phyloP scores from a whole-genome alignment of 352 stramenopile species.

The Phytophthora palmivora region DNA sequence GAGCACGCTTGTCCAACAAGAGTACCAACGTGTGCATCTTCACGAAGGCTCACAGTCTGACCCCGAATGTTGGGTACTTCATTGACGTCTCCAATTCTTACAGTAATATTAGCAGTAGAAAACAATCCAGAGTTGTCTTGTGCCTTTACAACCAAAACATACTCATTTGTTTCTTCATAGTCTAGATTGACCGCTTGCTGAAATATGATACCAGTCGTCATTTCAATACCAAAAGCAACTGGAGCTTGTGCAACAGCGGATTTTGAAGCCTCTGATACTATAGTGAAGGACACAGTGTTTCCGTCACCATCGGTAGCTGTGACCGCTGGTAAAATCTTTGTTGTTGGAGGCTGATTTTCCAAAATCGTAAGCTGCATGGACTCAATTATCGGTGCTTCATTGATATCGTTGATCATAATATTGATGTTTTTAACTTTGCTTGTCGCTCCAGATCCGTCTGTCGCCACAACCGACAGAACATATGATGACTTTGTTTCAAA shows the following conservation, averaged over 20 bases:
- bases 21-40: constrained; percentile 22
- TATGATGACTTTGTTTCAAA: constrained; percentile 33
- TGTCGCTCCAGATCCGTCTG: constrained; percentile 18
- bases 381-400: constrained; percentile 26
- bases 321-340: constrained; percentile 26
- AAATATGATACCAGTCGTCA: constrained; percentile 45
- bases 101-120: constrained; percentile 14
- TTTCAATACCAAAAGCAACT: constrained; percentile 52
- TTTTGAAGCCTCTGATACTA: constrained; percentile 24
- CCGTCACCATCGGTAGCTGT: constrained; percentile 27
- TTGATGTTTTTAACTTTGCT: constrained; percentile 18
- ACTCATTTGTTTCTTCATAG: constrained; percentile 36
- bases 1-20: constrained; percentile 16
- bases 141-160: constrained; percentile 23
- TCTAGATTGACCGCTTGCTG: constrained; percentile 39
- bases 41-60: constrained; percentile 21
- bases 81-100: constrained; percentile 28
- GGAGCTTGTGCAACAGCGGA: constrained; percentile 10
- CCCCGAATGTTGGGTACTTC: constrained; percentile 21
- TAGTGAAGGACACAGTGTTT: constrained; percentile 21
- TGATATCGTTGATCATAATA: constrained; percentile 30
- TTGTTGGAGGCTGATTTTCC: constrained; percentile 26
- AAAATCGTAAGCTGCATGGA: constrained; percentile 13
- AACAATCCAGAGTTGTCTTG: constrained; percentile 29
- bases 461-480: constrained; percentile 21